Evolutionary conservation across 345 rosid species (phyloP), one percentile per base, ranked within the genome.

Genomic region (Salix viminalis): DNA sequence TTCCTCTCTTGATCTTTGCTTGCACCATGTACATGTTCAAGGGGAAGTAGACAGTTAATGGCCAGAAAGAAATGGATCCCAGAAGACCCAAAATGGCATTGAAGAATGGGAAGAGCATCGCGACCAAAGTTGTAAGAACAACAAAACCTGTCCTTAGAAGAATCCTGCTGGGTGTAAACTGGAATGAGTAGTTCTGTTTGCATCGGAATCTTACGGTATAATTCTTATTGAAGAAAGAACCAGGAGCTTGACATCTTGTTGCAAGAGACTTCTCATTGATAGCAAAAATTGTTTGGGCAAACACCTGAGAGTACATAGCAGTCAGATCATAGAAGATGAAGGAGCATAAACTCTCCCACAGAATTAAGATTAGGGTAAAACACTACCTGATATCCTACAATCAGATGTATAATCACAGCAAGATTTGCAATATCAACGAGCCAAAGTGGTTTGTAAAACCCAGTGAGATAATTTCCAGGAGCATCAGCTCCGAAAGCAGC

Each of bases 301-400:
- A 67, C 9, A 83, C 81, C 83, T 83, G 78, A 13, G 16, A 44
- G 1, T 0, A 13, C 50, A 44, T 12, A 0, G 36, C 6, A 34
- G 1, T 44, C 14, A 44, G 50, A 44, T 3, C 50, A 44, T 44
- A 11, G 50, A 44, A 44, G 3, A 13, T 44, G 16, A 11, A 44
- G 50, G 50, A 13, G 13, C 50, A 3, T 44, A 12, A 44, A 44
- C 1, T 44, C 28, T 26, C 28, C 1, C 50, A 44, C 16, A 44
- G 4, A 44, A 44, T 44, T 14, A 44, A 13, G 16, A 44, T 44
- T 13, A 44, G 5, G 50, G 50, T 44, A 12, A 4, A 44, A 4
- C 4, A 1, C 5, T 75, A 81, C 87, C 87, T 84, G 87, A 50
- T 85, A 82, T 41, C 80, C 87, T 21, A 81, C 85, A 21, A 79